Evolutionary conservation across 495 filamentous ascomycete species (phyloP), one percentile per base, ranked within the genome.

Genomic region (Hyaloscypha variabilis): DNA sequence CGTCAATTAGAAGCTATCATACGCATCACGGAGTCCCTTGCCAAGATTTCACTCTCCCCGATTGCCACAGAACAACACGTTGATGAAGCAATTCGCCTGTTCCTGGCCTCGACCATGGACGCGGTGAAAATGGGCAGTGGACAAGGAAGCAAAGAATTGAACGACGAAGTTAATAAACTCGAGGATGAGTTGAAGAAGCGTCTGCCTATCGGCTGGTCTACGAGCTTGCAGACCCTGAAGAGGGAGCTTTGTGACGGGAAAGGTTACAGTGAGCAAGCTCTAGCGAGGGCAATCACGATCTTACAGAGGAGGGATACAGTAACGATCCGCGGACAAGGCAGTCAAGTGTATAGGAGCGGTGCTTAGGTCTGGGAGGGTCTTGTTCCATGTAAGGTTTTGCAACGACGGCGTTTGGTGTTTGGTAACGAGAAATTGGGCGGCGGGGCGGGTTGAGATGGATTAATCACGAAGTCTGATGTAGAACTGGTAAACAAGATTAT

Each of bases 61-160:
- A 82, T 97, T 29, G 95, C 94, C 24, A 92, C 89, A 1, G 93
- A 96, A 76, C 82, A 85, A 58, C 95, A 99, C 76, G 95, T 99
- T 57, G 93, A 99, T 74, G 95, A 99, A 79, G 95, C 96, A 2
- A 99, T 99, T 72, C 90, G 96, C 0, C 86, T 99, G 30, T 99
- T 99, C 88, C 80, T 99, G 5, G 96, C 94, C 51, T 91, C 87
- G 2, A 99, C 95, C 57, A 99, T 99, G 95, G 94, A 99, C 76
- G 95, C 95, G 3, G 92, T 97, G 49, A 92, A 91, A 51, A 92
- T 97, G 71, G 95, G 94, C 29, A 87, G 89, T 61, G 88, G 87
- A 58, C 86, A 90, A 65, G 91, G 90, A 54, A 91, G 84, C 77
- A 89, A 89, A 69, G 95, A 98, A 78, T 82, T 97, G 57, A 93